phyloP scores from a whole-genome alignment of 305 asterid species.

The Solanum hybrid region DNA sequence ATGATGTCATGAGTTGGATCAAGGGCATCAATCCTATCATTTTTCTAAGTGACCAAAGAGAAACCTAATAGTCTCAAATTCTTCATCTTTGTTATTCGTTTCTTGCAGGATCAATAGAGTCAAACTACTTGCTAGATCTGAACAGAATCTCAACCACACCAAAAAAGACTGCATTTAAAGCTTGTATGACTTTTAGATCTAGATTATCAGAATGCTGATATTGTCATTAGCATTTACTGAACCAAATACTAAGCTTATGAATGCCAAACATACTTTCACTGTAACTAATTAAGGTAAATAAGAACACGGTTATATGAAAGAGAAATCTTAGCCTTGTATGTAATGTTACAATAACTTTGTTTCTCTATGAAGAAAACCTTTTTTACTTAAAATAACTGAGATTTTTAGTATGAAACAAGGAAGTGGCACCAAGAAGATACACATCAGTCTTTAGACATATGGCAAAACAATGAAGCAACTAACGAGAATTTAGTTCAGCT shows the following conservation, averaged over 20 bases:
- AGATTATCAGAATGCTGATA: background rate
- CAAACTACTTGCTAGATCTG: background rate
- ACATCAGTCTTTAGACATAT: background rate
- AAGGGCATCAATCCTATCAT: background rate
- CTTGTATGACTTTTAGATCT: background rate
- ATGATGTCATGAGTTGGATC: background rate
- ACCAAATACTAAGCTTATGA: background rate
- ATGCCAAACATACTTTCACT: background rate
- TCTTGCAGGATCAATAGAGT: background rate
- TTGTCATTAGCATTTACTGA: background rate
- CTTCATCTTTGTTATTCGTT: background rate
- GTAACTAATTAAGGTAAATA: background rate
- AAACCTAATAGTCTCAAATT: background rate
- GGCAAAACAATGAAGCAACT: background rate
- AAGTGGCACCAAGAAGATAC: background rate
- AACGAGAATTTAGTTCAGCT: background rate
- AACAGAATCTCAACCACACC: background rate
- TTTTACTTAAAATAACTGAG: background rate
- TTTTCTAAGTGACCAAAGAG: background rate
- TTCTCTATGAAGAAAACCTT: background rate
- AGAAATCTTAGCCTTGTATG: background rate
- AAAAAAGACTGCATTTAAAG: background rate
- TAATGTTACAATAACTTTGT: background rate
- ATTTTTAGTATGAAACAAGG: background rate
- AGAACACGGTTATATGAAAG: background rate